These are phyloP conservation scores for Psilocybe cyanescens DNA, from an alignment of 768 basidiomycete species.

Conservation along the genomic window DNA sequence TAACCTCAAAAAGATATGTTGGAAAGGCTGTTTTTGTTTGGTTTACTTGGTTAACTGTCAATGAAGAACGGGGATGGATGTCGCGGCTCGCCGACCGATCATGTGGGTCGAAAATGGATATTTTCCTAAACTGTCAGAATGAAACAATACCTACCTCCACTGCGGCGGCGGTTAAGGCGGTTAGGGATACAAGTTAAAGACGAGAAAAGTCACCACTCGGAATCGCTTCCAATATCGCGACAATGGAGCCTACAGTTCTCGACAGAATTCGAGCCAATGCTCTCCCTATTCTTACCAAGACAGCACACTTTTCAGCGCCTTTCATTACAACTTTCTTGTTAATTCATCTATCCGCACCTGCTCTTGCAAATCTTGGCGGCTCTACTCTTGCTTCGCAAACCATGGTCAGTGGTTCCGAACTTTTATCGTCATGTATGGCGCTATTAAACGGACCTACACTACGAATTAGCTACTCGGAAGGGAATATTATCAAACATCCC, in stretches of 20 bases:
- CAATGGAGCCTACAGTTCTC: constrained; percentile 9
- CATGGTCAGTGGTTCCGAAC: constrained; percentile 56
- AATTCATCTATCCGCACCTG: constrained; percentile 81
- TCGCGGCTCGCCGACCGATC: too few relatives aligned
- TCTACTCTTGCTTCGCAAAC: constrained; percentile 67
- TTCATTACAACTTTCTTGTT: constrained; percentile 78
- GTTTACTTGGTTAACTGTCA: too few relatives aligned
- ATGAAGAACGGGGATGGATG: too few relatives aligned
- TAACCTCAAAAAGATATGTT: too few relatives aligned
- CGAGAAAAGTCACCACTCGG: too few relatives aligned
- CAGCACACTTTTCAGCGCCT: constrained; percentile 72
- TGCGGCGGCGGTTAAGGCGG: neutral
- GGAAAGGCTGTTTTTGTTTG: too few relatives aligned
- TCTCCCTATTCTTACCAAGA: constrained; percentile 46
- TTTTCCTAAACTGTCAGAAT: constrained; percentile 1
- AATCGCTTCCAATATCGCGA: neutral
- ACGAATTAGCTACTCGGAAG: constrained; percentile 69
- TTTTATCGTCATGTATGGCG: neutral
- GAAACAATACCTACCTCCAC: neutral
- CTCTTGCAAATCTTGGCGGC: constrained; percentile 73
- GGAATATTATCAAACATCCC: constrained; percentile 81
- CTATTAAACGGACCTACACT: neutral
- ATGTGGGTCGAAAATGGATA: neutral
- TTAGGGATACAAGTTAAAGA: too few relatives aligned
- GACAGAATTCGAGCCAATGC: constrained; percentile 17